A percentile compares a stretch with the other conserved stretches of the same genome.
Evolutionary conservation across 768 basidiomycete genomes (phyloP).

Genomic region (Boletus pseudopeckii): DNA sequence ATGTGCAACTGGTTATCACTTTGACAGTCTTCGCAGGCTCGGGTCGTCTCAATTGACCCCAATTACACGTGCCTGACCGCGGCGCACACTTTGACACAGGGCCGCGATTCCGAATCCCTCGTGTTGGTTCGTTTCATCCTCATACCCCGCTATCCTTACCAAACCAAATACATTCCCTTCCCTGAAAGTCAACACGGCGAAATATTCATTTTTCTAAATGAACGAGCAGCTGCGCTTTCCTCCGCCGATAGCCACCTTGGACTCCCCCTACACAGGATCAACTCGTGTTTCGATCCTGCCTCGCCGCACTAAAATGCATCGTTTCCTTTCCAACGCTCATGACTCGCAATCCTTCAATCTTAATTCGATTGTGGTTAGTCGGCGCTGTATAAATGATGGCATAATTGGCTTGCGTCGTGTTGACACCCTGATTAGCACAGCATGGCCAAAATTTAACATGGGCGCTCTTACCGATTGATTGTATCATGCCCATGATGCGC

Average conservation of each 20-base stretch:
- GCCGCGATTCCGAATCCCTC: not conserved
- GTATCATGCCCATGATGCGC: not conserved
- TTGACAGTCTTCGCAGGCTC: not conserved
- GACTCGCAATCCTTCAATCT: slow-evolving; percentile 1
- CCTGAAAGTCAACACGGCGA: not conserved
- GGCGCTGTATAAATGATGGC: not conserved
- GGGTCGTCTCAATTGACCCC: slow-evolving; percentile 7
- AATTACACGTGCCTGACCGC: slow-evolving; percentile 11
- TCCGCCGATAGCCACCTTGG: slow-evolving; percentile 13
- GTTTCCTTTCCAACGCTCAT: not conserved
- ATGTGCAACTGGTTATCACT: not conserved
- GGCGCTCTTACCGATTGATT: slow-evolving; percentile 4
- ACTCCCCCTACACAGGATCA: not conserved
- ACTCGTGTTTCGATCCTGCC: slow-evolving; percentile 1
- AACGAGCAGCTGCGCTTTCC: not conserved
- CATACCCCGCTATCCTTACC: not conserved
- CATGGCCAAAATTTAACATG: slow-evolving; percentile 7
- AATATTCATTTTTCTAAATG: slow-evolving; percentile 5
- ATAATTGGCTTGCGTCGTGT: not conserved
- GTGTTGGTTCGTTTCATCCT: slow-evolving; percentile 11
- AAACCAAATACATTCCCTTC: not conserved
- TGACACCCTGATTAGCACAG: slow-evolving; percentile 6
- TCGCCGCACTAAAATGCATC: slow-evolving; percentile 1
- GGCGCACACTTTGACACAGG: not conserved
- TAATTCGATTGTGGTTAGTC: not conserved